Evolutionary conservation across 495 filamentous ascomycete species (phyloP), one percentile per base, ranked within the genome.

Genomic region (Pseudevernia furfuracea): DNA sequence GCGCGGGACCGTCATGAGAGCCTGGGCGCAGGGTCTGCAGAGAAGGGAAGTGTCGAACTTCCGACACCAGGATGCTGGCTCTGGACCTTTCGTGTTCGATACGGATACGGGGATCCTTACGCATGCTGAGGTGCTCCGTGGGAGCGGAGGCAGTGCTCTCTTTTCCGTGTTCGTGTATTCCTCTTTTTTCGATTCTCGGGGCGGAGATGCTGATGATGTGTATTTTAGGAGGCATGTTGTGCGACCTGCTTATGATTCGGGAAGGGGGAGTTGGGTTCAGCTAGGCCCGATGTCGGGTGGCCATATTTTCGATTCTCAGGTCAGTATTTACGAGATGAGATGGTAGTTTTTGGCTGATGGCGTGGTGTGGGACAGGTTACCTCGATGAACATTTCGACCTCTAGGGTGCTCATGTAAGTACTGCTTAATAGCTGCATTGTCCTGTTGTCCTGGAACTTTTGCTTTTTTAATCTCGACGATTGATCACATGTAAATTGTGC

Each of bases 331-430:
- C 1, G 28, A 55, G 19, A 17, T 2, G 14, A 3, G 52, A 55
- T 2, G 30, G 19, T 34, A 0, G 15, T 6, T 53, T 34, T 30
- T 3, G 19, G 39, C 44, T 32, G 30, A 49, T 21, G 32, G 30
- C n/a, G 14, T 48, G 55, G 19, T 36, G 7, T n/a, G 32, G 8
- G 5, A 25, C 11, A 64, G 62, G 39, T 64, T 15, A 59, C 19
- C 34, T 59, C 62, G 32, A 25, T 64, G 28, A 36, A 30, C 0
- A 43, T 64, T 32, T 64, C 62, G 2, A 21, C n/a, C 4, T 64
- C 62, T 9, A 56, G 62, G 32, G 62, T 52, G 39, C 44, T 64
- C 23, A 41, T 64, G 62, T 64, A 32, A 23, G 62, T 64, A 28
- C 12, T 30, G 25, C 46, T 38, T 2, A 28, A 21, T 3, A 23